Percentiles rank a stretch among this genome's conserved stretches.
Conservation (phyloP, 2,329 filamentous ascomycete genomes). For the Apiospora marii region DNA sequence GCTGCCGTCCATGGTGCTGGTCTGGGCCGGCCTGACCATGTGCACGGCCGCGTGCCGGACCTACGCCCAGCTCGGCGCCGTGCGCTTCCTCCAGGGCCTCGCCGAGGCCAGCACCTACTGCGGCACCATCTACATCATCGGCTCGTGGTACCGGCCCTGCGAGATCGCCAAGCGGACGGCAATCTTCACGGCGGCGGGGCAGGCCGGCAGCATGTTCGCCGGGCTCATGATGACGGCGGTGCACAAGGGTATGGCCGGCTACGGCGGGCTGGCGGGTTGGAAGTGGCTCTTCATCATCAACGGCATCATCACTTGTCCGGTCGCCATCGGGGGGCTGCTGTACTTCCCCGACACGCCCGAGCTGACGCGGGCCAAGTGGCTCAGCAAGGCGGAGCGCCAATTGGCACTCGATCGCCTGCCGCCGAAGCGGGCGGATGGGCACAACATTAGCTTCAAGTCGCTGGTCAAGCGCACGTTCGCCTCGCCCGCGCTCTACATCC, state of each 20-base stretch:
- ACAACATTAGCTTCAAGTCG: slow-evolving; percentile 42
- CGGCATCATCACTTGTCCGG: slow-evolving; percentile 55
- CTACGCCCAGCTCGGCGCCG: slow-evolving; percentile 43
- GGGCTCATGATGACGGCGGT: slow-evolving; percentile 62
- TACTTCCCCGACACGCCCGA: slow-evolving; percentile 52
- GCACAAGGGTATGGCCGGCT: slow-evolving; percentile 47
- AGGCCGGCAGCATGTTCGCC: slow-evolving; percentile 61
- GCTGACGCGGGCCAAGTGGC: slow-evolving; percentile 49
- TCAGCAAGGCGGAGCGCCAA: slow-evolving; percentile 38
- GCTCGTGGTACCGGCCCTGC: slow-evolving; percentile 61
- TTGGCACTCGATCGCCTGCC: slow-evolving; percentile 42
- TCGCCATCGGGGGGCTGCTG: slow-evolving; percentile 55
- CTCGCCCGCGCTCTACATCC: slow-evolving; percentile 44
- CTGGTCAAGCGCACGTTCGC: slow-evolving; percentile 40
- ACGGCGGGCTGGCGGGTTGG: slow-evolving; percentile 54
- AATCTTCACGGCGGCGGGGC: slow-evolving; percentile 60
- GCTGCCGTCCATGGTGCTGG: slow-evolving; percentile 54
- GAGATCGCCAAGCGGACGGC: slow-evolving; percentile 60
- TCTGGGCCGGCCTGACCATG: slow-evolving; percentile 56
- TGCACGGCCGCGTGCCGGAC: slow-evolving; percentile 40
- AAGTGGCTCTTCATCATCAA: slow-evolving; percentile 50
- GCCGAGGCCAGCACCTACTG: slow-evolving; percentile 58
- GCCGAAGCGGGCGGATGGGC: slow-evolving; percentile 42
- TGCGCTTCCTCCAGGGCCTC: slow-evolving; percentile 54
- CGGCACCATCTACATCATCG: slow-evolving; percentile 57